Evolutionary conservation across 306 rosid species (phyloP).

Genomic region (Corylus avellana): DNA sequence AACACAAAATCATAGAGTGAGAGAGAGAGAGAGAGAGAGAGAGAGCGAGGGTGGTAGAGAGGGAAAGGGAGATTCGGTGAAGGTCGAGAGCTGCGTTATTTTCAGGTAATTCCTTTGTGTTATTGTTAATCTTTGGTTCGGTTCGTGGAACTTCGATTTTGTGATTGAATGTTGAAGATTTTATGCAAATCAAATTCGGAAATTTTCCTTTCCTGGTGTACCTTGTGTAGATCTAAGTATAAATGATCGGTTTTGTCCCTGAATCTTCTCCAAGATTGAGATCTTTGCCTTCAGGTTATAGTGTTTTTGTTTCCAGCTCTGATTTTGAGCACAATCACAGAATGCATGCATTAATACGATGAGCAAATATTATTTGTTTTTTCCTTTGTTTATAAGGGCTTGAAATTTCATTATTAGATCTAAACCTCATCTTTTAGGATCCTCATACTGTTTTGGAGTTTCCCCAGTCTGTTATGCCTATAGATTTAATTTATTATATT

Average conservation of each 20-base stretch:
- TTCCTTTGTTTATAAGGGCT: too few species aligned
- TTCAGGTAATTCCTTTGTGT: constrained; percentile 9
- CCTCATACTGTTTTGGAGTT: background rate
- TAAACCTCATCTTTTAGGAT: background rate
- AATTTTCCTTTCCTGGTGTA: background rate
- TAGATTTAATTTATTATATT: background rate
- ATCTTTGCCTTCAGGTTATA: background rate
- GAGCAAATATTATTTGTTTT: background rate
- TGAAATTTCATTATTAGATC: background rate
- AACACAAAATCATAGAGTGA: background rate
- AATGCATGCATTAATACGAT: background rate
- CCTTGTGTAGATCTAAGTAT: constrained; percentile 11
- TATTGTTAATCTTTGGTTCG: background rate
- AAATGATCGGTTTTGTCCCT: background rate
- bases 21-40: constrained; percentile 9
- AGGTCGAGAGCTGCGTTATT: background rate
- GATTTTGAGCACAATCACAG: background rate
- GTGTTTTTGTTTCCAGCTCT: background rate
- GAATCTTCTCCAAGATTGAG: background rate
- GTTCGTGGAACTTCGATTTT: background rate
- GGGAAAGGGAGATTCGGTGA: background rate
- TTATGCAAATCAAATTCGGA: background rate
- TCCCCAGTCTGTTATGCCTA: background rate
- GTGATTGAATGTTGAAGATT: background rate
- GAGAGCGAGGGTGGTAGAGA: background rate